phyloP scores from a whole-genome alignment of 1,139 yeast species.

The Arxiozyma telluris region DNA sequence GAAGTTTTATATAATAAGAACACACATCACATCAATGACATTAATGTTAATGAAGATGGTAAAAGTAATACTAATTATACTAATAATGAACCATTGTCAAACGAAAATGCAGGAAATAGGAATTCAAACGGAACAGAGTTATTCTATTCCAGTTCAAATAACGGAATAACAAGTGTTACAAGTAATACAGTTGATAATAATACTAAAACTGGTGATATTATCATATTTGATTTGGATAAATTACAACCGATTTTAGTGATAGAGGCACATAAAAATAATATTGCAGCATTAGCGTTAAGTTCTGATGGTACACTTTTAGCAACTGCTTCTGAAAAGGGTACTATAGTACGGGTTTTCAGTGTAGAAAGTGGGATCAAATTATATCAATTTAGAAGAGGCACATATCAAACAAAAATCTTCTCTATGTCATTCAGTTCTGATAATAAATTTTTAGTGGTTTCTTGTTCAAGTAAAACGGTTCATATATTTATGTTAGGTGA shows the following conservation, averaged over 20 bases:
- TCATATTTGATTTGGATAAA: constrained; percentile 66
- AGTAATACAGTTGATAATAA: neutral
- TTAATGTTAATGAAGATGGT: constrained; percentile 1
- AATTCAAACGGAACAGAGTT: neutral
- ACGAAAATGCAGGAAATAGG: neutral
- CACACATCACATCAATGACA: neutral
- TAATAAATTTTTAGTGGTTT: constrained; percentile 67
- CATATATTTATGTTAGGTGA: constrained; percentile 66
- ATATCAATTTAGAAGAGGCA: constrained; percentile 88
- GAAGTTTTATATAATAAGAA: constrained; percentile 3
- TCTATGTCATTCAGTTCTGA: constrained; percentile 73
- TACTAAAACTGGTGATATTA: constrained; percentile 61
- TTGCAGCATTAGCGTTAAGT: constrained; percentile 72
- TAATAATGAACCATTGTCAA: constrained; percentile 2
- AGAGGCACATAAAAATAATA: constrained; percentile 83
- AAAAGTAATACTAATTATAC: constrained; percentile 5
- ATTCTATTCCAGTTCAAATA: neutral
- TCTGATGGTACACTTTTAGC: constrained; percentile 78
- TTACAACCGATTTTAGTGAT: constrained; percentile 82
- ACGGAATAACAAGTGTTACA: neutral
- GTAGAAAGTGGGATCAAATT: constrained; percentile 75
- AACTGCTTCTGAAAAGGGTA: constrained; percentile 93
- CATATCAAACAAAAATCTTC: constrained; percentile 84
- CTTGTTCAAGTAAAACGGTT: constrained; percentile 87
- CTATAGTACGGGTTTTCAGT: constrained; percentile 81